A percentile compares a stretch with the other conserved stretches of the same genome.
phyloP scores from a whole-genome alignment of 2,329 filamentous ascomycete genomes.

The Rosellinia necatrix region DNA sequence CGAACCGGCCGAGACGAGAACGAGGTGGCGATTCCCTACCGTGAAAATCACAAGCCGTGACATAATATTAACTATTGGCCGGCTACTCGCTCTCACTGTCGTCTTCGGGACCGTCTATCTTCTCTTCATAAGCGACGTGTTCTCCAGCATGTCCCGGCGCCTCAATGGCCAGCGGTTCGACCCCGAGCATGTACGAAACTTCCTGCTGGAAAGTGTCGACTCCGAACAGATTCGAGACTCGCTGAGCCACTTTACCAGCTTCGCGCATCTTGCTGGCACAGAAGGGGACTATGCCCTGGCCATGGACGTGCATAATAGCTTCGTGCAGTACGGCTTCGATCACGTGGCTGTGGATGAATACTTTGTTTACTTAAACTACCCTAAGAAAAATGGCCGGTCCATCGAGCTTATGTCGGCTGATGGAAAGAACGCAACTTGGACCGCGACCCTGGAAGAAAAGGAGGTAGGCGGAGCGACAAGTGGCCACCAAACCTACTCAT shows the following conservation, averaged over 20 bases:
- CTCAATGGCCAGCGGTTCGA: conserved; percentile 76
- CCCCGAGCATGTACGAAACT: conserved; percentile 77
- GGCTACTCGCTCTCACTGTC: conserved; percentile 74
- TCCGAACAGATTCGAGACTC: conserved; percentile 71
- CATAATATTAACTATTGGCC: conserved; percentile 67
- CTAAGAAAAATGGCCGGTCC: conserved; percentile 73
- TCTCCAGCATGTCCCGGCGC: conserved; percentile 67
- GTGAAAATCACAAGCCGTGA: conserved; percentile 49
- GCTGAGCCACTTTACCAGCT: conserved; percentile 76
- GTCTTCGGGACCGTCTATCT: conserved; percentile 81
- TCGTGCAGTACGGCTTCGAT: conserved; percentile 74
- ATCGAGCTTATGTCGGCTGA: conserved; percentile 78
- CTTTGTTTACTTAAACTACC: conserved; percentile 91
- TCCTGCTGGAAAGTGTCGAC: conserved; percentile 75
- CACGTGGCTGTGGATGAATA: conserved; percentile 77
- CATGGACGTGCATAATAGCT: conserved; percentile 80
- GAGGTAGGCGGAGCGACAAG: conserved; percentile 65
- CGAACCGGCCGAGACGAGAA: conserved; percentile 33
- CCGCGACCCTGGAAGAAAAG: conserved; percentile 82
- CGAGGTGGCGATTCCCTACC: conserved; percentile 41
- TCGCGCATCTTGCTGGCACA: conserved; percentile 91
- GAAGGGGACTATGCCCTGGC: conserved; percentile 88
- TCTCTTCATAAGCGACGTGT: conserved; percentile 83
- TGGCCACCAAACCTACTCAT: conserved; percentile 73
- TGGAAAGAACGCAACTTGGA: conserved; percentile 68